Evolutionary conservation across 805 yeast genomes (phyloP).

Genomic region (Spathaspora boniae): DNA sequence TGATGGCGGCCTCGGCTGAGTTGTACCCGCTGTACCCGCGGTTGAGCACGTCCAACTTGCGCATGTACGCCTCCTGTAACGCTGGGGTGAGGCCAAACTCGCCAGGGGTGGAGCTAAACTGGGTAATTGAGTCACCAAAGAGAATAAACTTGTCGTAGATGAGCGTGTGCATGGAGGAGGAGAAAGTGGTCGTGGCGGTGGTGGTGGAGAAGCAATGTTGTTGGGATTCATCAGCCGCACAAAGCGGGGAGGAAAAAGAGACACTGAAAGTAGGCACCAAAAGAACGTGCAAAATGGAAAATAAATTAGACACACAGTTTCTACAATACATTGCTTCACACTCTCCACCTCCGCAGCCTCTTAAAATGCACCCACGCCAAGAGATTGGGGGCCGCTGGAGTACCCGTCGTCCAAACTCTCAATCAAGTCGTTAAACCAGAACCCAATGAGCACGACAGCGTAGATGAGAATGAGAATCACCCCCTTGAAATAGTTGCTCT

Average conservation of each 20-base stretch:
- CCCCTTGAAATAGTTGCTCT: slow-evolving; percentile 94
- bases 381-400: no score
- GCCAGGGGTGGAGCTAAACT: slow-evolving; percentile 39
- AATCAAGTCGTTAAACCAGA: slow-evolving; percentile 56
- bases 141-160: slow-evolving; percentile 46
- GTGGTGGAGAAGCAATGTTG: no score
- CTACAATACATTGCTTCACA: background rate
- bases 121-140: slow-evolving; percentile 72
- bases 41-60: slow-evolving; percentile 64
- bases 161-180: slow-evolving; percentile 1
- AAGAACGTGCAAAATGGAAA: no score
- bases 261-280: slow-evolving; percentile 1
- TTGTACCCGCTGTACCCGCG: slow-evolving; percentile 81
- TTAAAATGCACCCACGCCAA: background rate
- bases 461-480: slow-evolving; percentile 80
- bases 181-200: background rate
- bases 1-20: slow-evolving; percentile 50
- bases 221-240: no score
- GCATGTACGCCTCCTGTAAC: slow-evolving; percentile 43
- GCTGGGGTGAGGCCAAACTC: slow-evolving; percentile 52
- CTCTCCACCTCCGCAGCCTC: background rate
- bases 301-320: background rate
- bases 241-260: no score
- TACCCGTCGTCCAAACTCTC: slow-evolving; percentile 30
- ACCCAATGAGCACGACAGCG: slow-evolving; percentile 72